Base-by-base conservation (phyloP, 176 grass and related monocot species). In the Thalia dealbata region DNA sequence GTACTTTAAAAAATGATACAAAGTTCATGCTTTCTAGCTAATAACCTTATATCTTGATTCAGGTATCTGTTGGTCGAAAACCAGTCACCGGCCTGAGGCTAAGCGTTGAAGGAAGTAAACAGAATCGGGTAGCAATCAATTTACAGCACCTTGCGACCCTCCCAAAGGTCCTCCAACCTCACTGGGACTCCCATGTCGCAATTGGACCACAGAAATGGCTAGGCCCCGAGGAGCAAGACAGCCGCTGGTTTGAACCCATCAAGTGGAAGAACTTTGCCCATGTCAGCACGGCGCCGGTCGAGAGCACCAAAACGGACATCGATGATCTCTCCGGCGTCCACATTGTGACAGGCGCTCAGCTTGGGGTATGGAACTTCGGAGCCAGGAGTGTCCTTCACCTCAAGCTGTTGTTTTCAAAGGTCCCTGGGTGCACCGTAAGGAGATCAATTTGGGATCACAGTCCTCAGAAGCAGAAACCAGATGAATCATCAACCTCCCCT, bases 201-300 rank as follows among this genome's bases (percentile, higher is more conserved):
- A 91, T 91, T 6, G 88, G 88, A 18, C 62, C 84, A 4, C 81
- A 79, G 21, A 91, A 82, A 54, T 91, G 88, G 88, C 75, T 67
- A 16, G 82, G 79, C 12, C 85, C 88, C 1, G 85, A 91, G 69
- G 88, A 91, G 79, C 85, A 91, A 81, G 88, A 91, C 30, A 85
- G 79, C 68, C 82, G 82, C 5, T 91, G 88, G 88, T 91, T 88
- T 23, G 85, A 91, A 73, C 79, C 88, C 32, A 82, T 88, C 23
- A 88, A 85, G 71, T 88, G 84, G 88, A 87, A 85, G 64, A 91
- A 85, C 58, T 91, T 87, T 63, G 84, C 85, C 23, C 88, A 87
- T 45, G 73, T 91, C 69, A 80, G 79, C 46, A 91, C 88, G 24
- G 79, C 88, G 6, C 88, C 88, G 32, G 73, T 91, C 1, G 82